phyloP scores from a whole-genome alignment of 768 basidiomycete genomes.

The Phylloporus sp. region DNA sequence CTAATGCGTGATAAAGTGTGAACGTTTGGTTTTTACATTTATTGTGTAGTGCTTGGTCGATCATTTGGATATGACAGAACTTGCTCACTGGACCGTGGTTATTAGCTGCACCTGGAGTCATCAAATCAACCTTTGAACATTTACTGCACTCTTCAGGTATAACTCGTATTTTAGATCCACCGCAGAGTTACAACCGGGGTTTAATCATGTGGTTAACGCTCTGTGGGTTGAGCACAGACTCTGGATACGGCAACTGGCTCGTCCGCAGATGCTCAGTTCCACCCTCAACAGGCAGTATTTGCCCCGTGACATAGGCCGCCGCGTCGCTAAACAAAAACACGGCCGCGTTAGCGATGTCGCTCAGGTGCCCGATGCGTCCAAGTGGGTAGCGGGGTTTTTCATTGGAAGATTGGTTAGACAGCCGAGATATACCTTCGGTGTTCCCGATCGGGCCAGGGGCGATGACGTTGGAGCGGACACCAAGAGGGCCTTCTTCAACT shows the following conservation, averaged over 20 bases:
- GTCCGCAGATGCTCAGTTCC: constrained; percentile 52
- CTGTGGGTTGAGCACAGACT: constrained; percentile 57
- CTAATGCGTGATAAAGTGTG: too few relatives aligned
- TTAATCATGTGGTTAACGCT: constrained; percentile 50
- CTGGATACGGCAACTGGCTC: constrained; percentile 55
- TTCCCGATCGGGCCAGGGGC: constrained; percentile 78
- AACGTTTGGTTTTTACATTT: too few relatives aligned
- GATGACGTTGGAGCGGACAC: constrained; percentile 88
- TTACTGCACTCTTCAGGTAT: too few relatives aligned
- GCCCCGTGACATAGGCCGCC: constrained; percentile 72
- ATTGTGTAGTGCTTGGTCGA: too few relatives aligned
- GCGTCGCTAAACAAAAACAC: constrained; percentile 83
- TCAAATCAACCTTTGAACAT: too few relatives aligned
- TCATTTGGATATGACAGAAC: too few relatives aligned
- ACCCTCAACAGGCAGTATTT: constrained; percentile 70
- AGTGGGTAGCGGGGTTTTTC: constrained; percentile 22
- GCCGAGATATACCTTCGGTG: constrained; percentile 73
- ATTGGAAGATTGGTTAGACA: constrained; percentile 28
- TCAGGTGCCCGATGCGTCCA: constrained; percentile 54
- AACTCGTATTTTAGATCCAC: too few relatives aligned
- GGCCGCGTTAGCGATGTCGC: constrained; percentile 67
- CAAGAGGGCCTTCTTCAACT: constrained; percentile 90
- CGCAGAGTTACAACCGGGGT: constrained; percentile 30
- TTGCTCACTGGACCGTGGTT: too few relatives aligned
- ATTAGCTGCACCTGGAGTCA: too few relatives aligned